phyloP scores from a whole-genome alignment of 2,329 filamentous ascomycete genomes.

The Hypoxylon sp. region DNA sequence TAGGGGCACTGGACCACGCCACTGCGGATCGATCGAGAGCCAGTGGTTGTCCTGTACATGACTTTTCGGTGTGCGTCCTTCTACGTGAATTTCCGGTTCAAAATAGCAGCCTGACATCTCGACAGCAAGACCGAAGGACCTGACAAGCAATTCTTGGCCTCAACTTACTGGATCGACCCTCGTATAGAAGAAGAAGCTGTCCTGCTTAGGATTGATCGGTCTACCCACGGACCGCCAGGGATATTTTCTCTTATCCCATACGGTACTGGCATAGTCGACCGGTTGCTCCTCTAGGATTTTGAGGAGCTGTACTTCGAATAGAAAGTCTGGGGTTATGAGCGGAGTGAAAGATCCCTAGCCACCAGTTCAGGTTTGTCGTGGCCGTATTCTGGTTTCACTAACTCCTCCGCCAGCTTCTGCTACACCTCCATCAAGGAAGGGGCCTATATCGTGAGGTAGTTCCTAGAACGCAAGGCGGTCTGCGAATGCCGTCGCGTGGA shows the following conservation, averaged over 20 bases:
- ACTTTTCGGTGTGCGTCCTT: background rate
- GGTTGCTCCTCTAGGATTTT: slow-evolving; percentile 63
- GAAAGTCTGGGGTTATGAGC: slow-evolving; percentile 59
- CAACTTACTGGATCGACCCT: slow-evolving; percentile 55
- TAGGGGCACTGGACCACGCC: slow-evolving; percentile 17
- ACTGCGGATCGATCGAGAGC: slow-evolving; percentile 6
- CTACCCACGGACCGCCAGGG: slow-evolving; percentile 63
- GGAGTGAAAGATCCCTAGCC: slow-evolving; percentile 58
- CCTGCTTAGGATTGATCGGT: slow-evolving; percentile 55
- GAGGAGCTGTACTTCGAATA: slow-evolving; percentile 63
- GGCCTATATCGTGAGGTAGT: slow-evolving; percentile 62
- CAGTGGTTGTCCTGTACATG: slow-evolving; percentile 4
- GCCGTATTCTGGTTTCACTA: slow-evolving; percentile 51
- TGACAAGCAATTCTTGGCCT: background rate
- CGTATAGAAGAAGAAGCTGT: slow-evolving; percentile 62
- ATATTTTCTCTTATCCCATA: slow-evolving; percentile 63
- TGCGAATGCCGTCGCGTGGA: slow-evolving; percentile 59
- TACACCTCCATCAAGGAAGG: slow-evolving; percentile 59
- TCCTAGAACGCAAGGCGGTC: slow-evolving; percentile 63
- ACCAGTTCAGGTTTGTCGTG: slow-evolving; percentile 57
- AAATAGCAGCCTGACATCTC: slow-evolving; percentile 5
- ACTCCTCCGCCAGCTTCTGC: slow-evolving; percentile 58
- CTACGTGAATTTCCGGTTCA: background rate
- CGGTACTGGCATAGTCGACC: slow-evolving; percentile 60
- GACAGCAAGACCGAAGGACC: background rate